These are phyloP conservation scores for Aethionema arabicum DNA, from an alignment of 345 rosid species.

Conservation along the genomic window DNA sequence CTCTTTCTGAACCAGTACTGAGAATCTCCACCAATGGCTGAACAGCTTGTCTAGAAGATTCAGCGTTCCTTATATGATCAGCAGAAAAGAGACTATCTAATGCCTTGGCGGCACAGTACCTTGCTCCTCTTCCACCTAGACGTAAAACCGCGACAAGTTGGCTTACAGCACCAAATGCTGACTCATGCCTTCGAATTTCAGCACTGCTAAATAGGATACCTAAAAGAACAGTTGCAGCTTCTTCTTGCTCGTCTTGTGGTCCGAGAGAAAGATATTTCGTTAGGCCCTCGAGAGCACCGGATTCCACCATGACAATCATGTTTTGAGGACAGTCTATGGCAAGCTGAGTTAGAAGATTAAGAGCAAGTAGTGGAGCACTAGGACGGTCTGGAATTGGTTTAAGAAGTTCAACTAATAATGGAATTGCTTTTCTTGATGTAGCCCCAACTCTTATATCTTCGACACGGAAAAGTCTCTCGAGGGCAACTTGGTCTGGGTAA, in stretches of 20 bases:
- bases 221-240: conserved; percentile 94
- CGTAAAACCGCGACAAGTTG: conserved; percentile 98
- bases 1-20: conserved; percentile 88
- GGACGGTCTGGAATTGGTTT: conserved; percentile 99
- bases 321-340: conserved; percentile 88
- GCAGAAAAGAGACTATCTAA: conserved; percentile 95
- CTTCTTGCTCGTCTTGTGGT: conserved; percentile 97
- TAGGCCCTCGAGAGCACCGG: conserved; percentile 92
- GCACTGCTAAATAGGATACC: conserved; percentile 86
- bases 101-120: conserved; percentile 96
- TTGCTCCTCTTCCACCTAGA: conserved; percentile 95
- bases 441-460: conserved; percentile 99
- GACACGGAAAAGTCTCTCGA: conserved; percentile 96
- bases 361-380: conserved; percentile 92
- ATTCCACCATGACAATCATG: conserved; percentile 93
- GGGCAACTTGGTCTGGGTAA: conserved; percentile 97
- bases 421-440: conserved; percentile 95
- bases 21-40: conserved; percentile 99
- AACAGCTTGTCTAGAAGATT: conserved; percentile 88
- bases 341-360: conserved; percentile 87
- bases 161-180: conserved; percentile 90
- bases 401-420: conserved; percentile 93
- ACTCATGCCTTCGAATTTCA: conserved; percentile 95
- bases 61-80: conserved; percentile 97
- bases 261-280: conserved; percentile 98